Base-by-base conservation (phyloP, 139 green algal species). In the Pleodorina starrii region DNA sequence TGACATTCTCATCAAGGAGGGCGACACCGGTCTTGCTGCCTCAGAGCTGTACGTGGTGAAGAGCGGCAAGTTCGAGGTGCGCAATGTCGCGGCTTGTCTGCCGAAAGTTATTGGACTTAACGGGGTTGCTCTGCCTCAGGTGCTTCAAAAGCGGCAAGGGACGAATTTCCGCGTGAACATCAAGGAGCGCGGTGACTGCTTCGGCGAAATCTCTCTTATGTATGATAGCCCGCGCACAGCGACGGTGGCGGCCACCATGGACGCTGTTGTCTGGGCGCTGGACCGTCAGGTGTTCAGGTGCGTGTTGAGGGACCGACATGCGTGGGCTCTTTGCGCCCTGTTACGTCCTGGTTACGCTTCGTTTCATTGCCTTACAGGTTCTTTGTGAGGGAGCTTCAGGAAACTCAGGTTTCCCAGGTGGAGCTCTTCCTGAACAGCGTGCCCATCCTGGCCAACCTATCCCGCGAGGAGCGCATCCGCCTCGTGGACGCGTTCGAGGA, bases 21-120 rank as follows among this genome's bases (percentile, higher is more conserved):
- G 96, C 17, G 97, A 98, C 91, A 96, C 91, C 23, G 95, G 97
- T 44, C 78, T 97, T 17, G 94, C 93, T 42, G 95, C 97, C 44
- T 94, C 91, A 11, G 97, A 99, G 93, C 93, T 99, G 74, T 99
- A 98, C 86, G 94, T 99, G 2, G 97, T 99, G 3, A 98, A 98
- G 89, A 87, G 60, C 23, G 97, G 97, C 11, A 96, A 98, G 84
- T 99, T 99, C 84, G 97, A 99, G 93, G 97, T 97, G 73, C 14
- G 91, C 40, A 1, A 50, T 40, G 19, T 63, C 23, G 27, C 7
- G 16, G 19, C 19, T 36, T n/a, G n/a, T n/a, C n/a, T n/a, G n/a
- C n/a, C n/a, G n/a, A n/a, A n/a, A n/a, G n/a, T n/a, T n/a, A n/a
- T n/a, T n/a, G n/a, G n/a, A n/a, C n/a, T n/a, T n/a, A n/a, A n/a